These are phyloP conservation scores for Aspergillus candidus DNA, from an alignment of 2,329 filamentous ascomycete genomes.

Conservation along the genomic window DNA sequence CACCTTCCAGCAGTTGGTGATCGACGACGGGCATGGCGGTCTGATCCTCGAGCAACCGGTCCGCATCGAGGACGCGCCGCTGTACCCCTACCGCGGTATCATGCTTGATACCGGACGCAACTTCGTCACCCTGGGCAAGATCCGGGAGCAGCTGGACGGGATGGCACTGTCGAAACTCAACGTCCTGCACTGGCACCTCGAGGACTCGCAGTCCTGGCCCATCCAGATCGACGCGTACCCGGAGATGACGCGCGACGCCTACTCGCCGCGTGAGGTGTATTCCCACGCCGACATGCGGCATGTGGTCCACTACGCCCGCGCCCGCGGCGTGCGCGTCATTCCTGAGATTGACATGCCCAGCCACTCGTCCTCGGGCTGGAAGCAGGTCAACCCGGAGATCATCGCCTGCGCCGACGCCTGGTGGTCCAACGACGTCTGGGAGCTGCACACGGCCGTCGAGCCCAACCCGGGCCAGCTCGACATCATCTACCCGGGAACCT, in stretches of 20 bases:
- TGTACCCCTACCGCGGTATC: conserved; percentile 51
- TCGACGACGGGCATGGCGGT: conserved; percentile 40
- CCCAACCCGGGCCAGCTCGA: conserved; percentile 54
- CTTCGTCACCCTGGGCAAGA: conserved; percentile 47
- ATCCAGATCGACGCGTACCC: conserved; percentile 46
- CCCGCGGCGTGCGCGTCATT: conserved; percentile 53
- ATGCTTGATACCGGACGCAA: conserved; percentile 53
- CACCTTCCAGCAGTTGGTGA: conserved; percentile 53
- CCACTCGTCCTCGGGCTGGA: conserved; percentile 52
- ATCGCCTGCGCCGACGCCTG: conserved; percentile 52
- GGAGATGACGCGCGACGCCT: conserved; percentile 50
- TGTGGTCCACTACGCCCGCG: conserved; percentile 47
- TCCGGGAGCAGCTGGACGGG: conserved; percentile 50
- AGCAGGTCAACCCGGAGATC: conserved; percentile 52
- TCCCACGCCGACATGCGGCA: conserved; percentile 38
- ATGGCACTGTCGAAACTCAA: conserved; percentile 54
- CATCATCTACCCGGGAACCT: conserved; percentile 51
- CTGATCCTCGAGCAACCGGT: conserved; percentile 51
- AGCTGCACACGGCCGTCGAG: conserved; percentile 50
- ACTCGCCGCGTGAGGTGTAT: conserved; percentile 46
- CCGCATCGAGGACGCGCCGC: conserved; percentile 44
- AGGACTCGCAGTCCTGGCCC: conserved; percentile 53
- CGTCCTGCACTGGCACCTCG: conserved; percentile 53
- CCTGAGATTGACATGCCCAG: conserved; percentile 60
- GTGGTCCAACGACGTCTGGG: conserved; percentile 56